Base-by-base conservation (phyloP, 2,329 filamentous ascomycete genomes). In the Colletotrichum cereale region DNA sequence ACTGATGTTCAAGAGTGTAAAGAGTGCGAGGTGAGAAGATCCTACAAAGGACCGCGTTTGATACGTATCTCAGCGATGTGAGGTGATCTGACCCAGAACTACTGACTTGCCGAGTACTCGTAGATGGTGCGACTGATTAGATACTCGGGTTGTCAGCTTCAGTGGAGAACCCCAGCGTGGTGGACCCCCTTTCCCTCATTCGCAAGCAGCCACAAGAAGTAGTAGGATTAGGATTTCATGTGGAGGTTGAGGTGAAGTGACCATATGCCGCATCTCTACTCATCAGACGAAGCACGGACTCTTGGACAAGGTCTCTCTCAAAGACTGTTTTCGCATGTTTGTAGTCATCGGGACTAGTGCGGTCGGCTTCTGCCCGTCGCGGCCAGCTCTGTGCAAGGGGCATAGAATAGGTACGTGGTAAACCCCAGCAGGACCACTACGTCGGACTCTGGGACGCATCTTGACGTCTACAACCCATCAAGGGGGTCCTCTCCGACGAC, bases 71-170 rank as follows among this genome's bases (percentile, higher is more conserved):
- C n/a, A n/a, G 24, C 11, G 36, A 29, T 36, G 11, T 36, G 47
- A 16, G 56, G 14, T 53, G 56, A 42, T 53, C 61, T 14, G 14
- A 12, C 21, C 24, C 38, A 44, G 47, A 16, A 14, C 38, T 53
- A 14, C 38, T 53, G 56, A 26, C 18, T 26, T 42, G 64, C 64
- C 26, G 64, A 62, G 57, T 29, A n/a, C n/a, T n/a, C n/a, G n/a
- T n/a, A 18, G 36, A 47, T 40, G 57, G 50, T 67, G 57, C n/a
- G 26, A 67, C 65, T 38, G 65, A 62, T 62, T 26, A 53, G 64
- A 34, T 52, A 62, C 64, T 44, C 55, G 64, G 55, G 40, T 26
- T 34, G 44, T 48, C 44, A 50, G 55, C 24, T 42, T 61, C 44
- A 52, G 34, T 38, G 56, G 6, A 52, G 6, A 52, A 21, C 55